Evolutionary conservation across 352 stramenopile species (phyloP).

Genomic region (Pythium grandisporangium): DNA sequence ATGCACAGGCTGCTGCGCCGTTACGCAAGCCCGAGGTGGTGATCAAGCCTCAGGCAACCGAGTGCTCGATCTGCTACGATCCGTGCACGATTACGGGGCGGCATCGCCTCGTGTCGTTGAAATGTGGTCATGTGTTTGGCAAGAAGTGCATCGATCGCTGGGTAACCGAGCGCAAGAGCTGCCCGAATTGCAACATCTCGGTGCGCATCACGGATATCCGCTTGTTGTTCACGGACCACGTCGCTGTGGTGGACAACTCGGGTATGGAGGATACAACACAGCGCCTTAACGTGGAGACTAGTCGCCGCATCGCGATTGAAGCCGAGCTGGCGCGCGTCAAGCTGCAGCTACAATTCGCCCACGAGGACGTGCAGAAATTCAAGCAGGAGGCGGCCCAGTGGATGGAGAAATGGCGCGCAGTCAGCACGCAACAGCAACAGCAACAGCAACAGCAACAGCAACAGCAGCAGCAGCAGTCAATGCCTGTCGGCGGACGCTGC

Average conservation of each 20-base stretch:
- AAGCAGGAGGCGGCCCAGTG: slow-evolving; percentile 19
- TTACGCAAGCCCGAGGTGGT: slow-evolving; percentile 12
- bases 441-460: no score
- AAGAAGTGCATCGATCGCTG: slow-evolving; percentile 71
- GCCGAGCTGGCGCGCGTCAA: slow-evolving; percentile 32
- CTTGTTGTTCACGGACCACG: slow-evolving; percentile 56
- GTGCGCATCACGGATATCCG: slow-evolving; percentile 44
- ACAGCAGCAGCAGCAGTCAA: no score
- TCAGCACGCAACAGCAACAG: slow-evolving; percentile 17
- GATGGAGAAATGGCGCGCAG: slow-evolving; percentile 18
- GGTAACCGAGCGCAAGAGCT: slow-evolving; percentile 47
- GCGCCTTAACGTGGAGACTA: slow-evolving; percentile 55
- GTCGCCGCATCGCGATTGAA: slow-evolving; percentile 28
- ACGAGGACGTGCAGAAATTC: slow-evolving; percentile 11
- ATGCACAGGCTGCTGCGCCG: no score
- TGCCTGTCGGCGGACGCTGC: no score
- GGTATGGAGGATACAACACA: slow-evolving; percentile 39
- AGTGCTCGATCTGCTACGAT: slow-evolving; percentile 74
- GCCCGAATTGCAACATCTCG: slow-evolving; percentile 53
- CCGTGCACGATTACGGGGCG: slow-evolving; percentile 38
- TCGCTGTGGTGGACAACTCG: slow-evolving; percentile 70
- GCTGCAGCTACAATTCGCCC: slow-evolving; percentile 21
- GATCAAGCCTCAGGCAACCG: slow-evolving; percentile 39
- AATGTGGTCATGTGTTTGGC: slow-evolving; percentile 70
- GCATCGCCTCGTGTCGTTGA: slow-evolving; percentile 66